Evolutionary conservation across 2,329 filamentous ascomycete genomes (phyloP).

Genomic region (Hymenoscyphus repandus): DNA sequence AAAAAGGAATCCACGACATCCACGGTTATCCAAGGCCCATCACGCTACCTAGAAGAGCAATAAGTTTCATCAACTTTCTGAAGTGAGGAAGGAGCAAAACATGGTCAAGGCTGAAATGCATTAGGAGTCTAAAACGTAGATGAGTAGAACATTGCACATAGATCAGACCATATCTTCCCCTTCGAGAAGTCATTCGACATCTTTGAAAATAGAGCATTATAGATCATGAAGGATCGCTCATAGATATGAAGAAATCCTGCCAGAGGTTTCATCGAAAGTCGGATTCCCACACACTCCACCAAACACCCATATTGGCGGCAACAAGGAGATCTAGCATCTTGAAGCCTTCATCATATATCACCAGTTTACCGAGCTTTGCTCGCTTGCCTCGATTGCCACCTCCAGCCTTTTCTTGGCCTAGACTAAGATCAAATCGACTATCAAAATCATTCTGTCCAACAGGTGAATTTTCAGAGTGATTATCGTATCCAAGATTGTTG

Average conservation of each 20-base stretch:
- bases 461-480: background rate
- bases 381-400: conserved; percentile 80
- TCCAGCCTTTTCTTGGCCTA: conserved; percentile 79
- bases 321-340: conserved; percentile 95
- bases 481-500: conserved; percentile 8
- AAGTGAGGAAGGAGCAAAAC: background rate
- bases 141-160: no score
- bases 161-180: no score
- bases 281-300: conserved; percentile 81
- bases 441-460: conserved; percentile 20
- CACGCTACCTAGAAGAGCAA: background rate
- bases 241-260: background rate
- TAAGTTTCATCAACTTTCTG: background rate
- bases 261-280: conserved; percentile 5
- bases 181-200: no score
- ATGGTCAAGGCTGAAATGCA: no score
- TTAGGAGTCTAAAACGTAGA: no score
- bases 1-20: no score
- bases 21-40: no score
- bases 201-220: background rate
- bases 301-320: conserved; percentile 84
- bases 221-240: background rate
- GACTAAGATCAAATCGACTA: conserved; percentile 60
- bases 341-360: conserved; percentile 81
- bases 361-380: conserved; percentile 89